Evolutionary conservation across 768 basidiomycete species (phyloP).

Genomic region (Lentinula boryana): DNA sequence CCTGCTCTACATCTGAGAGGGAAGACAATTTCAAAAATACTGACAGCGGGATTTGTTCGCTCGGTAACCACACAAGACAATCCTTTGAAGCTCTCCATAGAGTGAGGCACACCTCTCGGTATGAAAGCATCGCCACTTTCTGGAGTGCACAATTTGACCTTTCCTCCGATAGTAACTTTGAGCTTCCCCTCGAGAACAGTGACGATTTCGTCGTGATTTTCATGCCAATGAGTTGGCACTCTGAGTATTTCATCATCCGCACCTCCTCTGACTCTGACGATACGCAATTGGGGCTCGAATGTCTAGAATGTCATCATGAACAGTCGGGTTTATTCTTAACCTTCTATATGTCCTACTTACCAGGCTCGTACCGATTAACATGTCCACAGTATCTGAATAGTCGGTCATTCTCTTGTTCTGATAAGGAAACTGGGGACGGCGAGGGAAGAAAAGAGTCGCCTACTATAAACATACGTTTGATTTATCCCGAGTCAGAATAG

Average conservation of each 20-base stretch:
- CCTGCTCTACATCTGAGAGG: background rate
- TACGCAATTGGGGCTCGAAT: background rate
- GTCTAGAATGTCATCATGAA: background rate
- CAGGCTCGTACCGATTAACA: too few relatives aligned
- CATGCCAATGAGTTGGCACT: slow-evolving; percentile 29
- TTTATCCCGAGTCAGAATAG: too few relatives aligned
- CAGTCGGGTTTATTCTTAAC: too few relatives aligned
- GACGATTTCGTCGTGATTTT: slow-evolving; percentile 26
- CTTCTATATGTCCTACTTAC: too few relatives aligned
- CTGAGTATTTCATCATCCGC: slow-evolving; percentile 19
- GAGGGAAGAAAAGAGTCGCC: too few relatives aligned
- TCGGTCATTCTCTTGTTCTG: too few relatives aligned
- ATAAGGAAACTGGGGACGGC: too few relatives aligned
- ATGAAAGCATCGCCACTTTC: slow-evolving; percentile 25
- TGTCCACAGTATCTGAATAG: too few relatives aligned
- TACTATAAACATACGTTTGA: too few relatives aligned
- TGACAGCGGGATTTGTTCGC: background rate
- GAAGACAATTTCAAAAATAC: too few relatives aligned
- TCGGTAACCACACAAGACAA: slow-evolving; percentile 17
- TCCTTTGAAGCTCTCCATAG: slow-evolving; percentile 17
- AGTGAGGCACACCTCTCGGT: slow-evolving; percentile 22
- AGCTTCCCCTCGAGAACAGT: slow-evolving; percentile 22
- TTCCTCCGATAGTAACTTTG: slow-evolving; percentile 19
- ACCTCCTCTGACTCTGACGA: background rate
- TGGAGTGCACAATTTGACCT: slow-evolving; percentile 16